phyloP scores from a whole-genome alignment of 371 early-diverging fungal species.

The Entomophthora muscae region DNA sequence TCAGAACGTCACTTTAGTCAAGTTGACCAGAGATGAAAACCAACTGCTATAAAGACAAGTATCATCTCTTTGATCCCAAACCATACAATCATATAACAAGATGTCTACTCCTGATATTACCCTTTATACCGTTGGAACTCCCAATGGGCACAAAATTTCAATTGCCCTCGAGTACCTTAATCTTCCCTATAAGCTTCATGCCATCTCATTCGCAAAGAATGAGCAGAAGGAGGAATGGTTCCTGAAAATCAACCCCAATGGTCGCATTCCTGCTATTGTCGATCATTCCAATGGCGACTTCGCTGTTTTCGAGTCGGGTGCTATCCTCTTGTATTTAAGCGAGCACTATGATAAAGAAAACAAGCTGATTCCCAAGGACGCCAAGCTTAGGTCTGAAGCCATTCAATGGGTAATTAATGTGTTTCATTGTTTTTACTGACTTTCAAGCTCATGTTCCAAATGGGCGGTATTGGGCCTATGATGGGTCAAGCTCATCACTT shows the following conservation, averaged over 20 bases:
- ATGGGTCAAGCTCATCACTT: constrained; percentile 8
- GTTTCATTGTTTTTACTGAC: background rate
- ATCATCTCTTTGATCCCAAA: too few relatives aligned
- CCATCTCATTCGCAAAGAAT: constrained; percentile 16
- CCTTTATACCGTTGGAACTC: background rate
- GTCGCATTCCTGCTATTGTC: constrained; percentile 21
- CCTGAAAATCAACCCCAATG: constrained; percentile 31
- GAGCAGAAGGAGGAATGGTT: constrained; percentile 30
- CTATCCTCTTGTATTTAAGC: constrained; percentile 27
- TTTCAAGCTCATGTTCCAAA: constrained; percentile 20
- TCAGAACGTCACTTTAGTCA: too few relatives aligned
- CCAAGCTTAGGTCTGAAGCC: constrained; percentile 17
- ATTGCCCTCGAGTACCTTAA: constrained; percentile 23
- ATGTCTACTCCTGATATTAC: constrained; percentile 1
- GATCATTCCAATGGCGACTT: constrained; percentile 22
- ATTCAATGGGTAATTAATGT: constrained; percentile 15
- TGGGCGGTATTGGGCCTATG: constrained; percentile 19
- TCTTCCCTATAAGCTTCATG: constrained; percentile 15
- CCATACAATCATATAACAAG: background rate
- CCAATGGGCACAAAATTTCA: constrained; percentile 1
- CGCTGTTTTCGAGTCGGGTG: too few relatives aligned
- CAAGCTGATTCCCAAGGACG: constrained; percentile 18
- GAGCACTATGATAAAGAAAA: constrained; percentile 26
- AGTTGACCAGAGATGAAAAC: too few relatives aligned
- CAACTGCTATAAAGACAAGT: too few relatives aligned